Base-by-base conservation (phyloP, 2,329 filamentous ascomycete genomes). In the Chaetomiaceae sp. region DNA sequence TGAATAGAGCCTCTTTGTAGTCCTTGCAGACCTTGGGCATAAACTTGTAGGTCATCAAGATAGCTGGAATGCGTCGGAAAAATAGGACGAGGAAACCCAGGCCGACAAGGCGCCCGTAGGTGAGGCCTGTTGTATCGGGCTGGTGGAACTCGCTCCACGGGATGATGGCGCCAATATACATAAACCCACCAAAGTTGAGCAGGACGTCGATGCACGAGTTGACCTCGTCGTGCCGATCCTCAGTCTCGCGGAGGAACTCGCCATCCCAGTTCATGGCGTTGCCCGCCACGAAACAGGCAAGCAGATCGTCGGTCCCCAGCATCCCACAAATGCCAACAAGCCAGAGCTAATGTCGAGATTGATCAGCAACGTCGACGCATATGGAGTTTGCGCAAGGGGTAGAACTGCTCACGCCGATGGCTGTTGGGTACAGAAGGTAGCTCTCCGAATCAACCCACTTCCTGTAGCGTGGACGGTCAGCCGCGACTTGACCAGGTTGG, bases 251-350 rank as follows among this genome's bases (percentile, higher is more conserved):
- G 2, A 82, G 75, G 59, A 78, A 84, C n/a, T 73, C 62, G 3
- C 81, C 80, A 51, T 84, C 77, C 82, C 81, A 85, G 65, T 84
- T 85, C 41, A 85, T 67, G 11, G 74, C 73, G 60, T 74, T 78
- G 6, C 81, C 82, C 0, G 82, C 80, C 2, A 79, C 72, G 53
- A 83, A 83, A 62, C 80, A 85, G 3, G 80, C 80, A 3, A 85
- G 71, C 0, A 82, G 74, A 55, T 84, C 81, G 50, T 83, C 79
- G 0, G 78, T 80, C 11, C 80, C 81, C 14, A 84, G 70, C 20
- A 74, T 70, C 23, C 80, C 81, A 52, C 77, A 79, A 0, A 79
- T 78, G 2, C 81, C 80, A 23, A 84, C 70, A 32, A 80, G 68
- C 61, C 83, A 82, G 9, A 84, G 69, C 73, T 58, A 6, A 4